Evolutionary conservation across 768 basidiomycete genomes (phyloP).

Genomic region (Leccinum truebloodii): DNA sequence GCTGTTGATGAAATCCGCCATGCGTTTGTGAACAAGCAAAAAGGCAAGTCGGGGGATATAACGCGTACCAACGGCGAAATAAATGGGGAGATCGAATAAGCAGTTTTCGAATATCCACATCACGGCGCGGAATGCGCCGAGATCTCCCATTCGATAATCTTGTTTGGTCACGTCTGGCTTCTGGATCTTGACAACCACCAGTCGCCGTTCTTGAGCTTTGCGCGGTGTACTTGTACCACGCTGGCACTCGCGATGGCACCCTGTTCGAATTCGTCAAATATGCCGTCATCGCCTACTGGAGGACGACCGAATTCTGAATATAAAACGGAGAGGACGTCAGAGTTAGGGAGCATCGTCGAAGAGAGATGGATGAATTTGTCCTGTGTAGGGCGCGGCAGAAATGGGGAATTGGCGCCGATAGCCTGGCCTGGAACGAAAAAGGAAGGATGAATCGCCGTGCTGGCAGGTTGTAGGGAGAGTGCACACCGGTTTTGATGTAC

Average conservation of each 20-base stretch:
- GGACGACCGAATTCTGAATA: too few relatives aligned
- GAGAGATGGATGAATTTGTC: slow-evolving; percentile 76
- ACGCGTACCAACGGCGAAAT: slow-evolving; percentile 70
- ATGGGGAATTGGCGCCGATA: slow-evolving; percentile 81
- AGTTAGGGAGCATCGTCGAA: slow-evolving; percentile 89
- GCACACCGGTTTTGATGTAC: slow-evolving; percentile 78
- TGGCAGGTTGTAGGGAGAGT: background rate
- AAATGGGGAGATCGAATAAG: slow-evolving; percentile 84
- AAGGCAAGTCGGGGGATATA: background rate
- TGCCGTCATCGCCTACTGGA: slow-evolving; percentile 51
- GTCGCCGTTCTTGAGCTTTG: slow-evolving; percentile 50
- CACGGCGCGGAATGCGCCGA: slow-evolving; percentile 63
- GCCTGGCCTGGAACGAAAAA: slow-evolving; percentile 28
- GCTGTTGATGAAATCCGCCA: slow-evolving; percentile 71
- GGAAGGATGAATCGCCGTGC: too few relatives aligned
- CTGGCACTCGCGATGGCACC: slow-evolving; percentile 82
- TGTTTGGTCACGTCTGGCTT: slow-evolving; percentile 87
- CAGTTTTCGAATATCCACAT: slow-evolving; percentile 81
- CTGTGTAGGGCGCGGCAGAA: slow-evolving; percentile 83
- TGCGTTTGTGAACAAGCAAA: background rate
- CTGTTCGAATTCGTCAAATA: slow-evolving; percentile 79
- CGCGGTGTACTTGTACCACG: slow-evolving; percentile 92
- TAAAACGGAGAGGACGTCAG: slow-evolving; percentile 46
- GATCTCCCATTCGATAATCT: slow-evolving; percentile 39
- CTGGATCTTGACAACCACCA: slow-evolving; percentile 93